Conservation (phyloP, 805 yeast genomes). For the Hanseniaspora jakobsenii region DNA sequence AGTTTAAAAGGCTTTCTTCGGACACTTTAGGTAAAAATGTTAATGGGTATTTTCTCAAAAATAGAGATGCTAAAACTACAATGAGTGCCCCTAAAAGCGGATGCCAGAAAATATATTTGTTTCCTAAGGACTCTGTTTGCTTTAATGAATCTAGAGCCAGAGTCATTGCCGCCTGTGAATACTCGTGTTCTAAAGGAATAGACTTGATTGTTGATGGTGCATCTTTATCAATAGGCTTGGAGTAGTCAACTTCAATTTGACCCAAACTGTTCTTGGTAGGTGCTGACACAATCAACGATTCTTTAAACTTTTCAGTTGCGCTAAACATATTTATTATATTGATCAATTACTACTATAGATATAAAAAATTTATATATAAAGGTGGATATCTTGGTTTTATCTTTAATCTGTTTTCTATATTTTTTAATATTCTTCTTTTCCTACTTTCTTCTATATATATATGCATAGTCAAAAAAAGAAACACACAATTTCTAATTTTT, state of each 20-base stretch:
- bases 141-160: constrained; percentile 50
- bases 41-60: constrained; percentile 13
- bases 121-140: constrained; percentile 36
- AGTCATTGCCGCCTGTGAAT: constrained; percentile 47
- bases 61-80: constrained; percentile 18
- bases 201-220: constrained; percentile 43
- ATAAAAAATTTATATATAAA: neutral
- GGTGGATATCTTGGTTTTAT: too few relatives aligned
- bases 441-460: too few relatives aligned
- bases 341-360: too few relatives aligned
- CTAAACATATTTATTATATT: neutral
- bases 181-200: constrained; percentile 41
- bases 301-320: constrained; percentile 4
- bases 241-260: constrained; percentile 43
- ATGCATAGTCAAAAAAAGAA: too few relatives aligned
- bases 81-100: constrained; percentile 23
- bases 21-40: neutral
- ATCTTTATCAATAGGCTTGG: constrained; percentile 41
- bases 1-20: constrained; percentile 5
- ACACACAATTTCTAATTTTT: too few relatives aligned
- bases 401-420: too few relatives aligned
- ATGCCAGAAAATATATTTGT: constrained; percentile 36
- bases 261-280: constrained; percentile 15
- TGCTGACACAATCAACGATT: constrained; percentile 1
- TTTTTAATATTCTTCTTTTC: too few relatives aligned